Evolutionary conservation across 306 rosid genomes (phyloP).

Genomic region (Hippophae gyantsensis): DNA sequence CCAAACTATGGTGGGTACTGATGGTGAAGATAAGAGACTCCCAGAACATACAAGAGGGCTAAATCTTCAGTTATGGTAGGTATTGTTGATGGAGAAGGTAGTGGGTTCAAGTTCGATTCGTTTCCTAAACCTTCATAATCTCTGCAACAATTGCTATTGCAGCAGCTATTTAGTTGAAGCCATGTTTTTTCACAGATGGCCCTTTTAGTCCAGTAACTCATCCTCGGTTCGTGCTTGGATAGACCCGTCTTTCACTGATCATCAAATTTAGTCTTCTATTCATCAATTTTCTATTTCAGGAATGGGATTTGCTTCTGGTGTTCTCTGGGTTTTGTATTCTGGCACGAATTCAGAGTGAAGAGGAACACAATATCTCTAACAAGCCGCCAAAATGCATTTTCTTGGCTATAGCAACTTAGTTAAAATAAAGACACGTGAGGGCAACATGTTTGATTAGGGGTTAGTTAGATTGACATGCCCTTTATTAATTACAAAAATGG

Average conservation of each 20-base stretch:
- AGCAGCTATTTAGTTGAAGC: slow-evolving; percentile 29
- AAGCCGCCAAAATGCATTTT: slow-evolving; percentile 35
- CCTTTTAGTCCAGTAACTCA: slow-evolving; percentile 99
- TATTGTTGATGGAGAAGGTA: slow-evolving; percentile 22
- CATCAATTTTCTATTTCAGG: slow-evolving; percentile 41
- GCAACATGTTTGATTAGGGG: no score
- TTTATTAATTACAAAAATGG: no score
- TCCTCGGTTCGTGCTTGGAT: slow-evolving; percentile 75
- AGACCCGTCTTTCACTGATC: slow-evolving; percentile 43
- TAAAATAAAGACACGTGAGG: no score
- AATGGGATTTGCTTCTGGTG: slow-evolving; percentile 48
- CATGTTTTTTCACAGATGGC: slow-evolving; percentile 86
- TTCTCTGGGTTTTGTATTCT: slow-evolving; percentile 69
- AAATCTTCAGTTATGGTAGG: slow-evolving; percentile 24
- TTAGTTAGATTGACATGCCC: no score
- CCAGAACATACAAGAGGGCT: slow-evolving; percentile 10
- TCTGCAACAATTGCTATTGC: slow-evolving; percentile 15
- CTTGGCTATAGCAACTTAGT: no score
- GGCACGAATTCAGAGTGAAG: slow-evolving; percentile 80
- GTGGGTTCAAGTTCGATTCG: slow-evolving; percentile 45
- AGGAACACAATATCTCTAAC: slow-evolving; percentile 66
- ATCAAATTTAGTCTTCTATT: slow-evolving; percentile 28
- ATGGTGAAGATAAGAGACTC: slow-evolving; percentile 16
- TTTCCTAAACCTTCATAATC: slow-evolving; percentile 17
- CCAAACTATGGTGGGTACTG: slow-evolving; percentile 16